These are phyloP conservation scores for Chalciporus sp. DNA, from an alignment of 1,284 basidiomycete genomes.

Conservation along the genomic window DNA sequence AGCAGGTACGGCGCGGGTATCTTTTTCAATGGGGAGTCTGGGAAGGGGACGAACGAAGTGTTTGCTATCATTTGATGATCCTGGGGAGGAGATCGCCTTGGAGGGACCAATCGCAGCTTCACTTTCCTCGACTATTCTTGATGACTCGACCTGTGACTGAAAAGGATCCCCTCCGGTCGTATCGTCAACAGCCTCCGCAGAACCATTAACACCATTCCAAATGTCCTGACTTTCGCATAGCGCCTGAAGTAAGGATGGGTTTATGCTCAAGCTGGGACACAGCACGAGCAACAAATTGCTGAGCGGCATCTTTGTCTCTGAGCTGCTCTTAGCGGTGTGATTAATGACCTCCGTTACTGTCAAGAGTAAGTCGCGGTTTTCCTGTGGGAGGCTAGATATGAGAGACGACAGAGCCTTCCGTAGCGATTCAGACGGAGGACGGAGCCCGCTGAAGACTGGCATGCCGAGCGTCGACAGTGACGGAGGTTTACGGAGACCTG, in stretches of 20 bases:
- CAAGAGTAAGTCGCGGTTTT: conserved; percentile 72
- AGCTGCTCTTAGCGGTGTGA: conserved; percentile 60
- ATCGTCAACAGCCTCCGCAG: conserved; percentile 12
- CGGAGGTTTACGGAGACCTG: conserved; percentile 66
- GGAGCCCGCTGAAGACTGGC: conserved; percentile 60
- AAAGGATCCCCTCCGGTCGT: not conserved
- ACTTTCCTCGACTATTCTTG: not conserved
- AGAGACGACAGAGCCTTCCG: conserved; percentile 56
- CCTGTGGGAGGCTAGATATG: conserved; percentile 64
- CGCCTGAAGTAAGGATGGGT: conserved; percentile 69
- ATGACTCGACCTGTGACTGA: not conserved
- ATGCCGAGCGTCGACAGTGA: conserved; percentile 75
- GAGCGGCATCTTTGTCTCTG: conserved; percentile 82
- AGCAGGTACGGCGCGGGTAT: not conserved
- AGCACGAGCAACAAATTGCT: conserved; percentile 80
- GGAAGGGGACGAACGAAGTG: conserved; percentile 31
- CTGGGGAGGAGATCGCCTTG: not conserved
- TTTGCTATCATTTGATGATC: conserved; percentile 16
- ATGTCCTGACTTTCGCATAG: conserved; percentile 72
- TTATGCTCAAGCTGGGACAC: conserved; percentile 81
- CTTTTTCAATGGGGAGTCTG: conserved; percentile 19
- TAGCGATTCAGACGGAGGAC: conserved; percentile 58
- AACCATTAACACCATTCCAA: conserved; percentile 48
- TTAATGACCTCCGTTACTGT: conserved; percentile 76
- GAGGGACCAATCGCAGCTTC: not conserved